Evolutionary conservation across 2,329 filamentous ascomycete genomes (phyloP).

Genomic region (Epichloe hybrida): DNA sequence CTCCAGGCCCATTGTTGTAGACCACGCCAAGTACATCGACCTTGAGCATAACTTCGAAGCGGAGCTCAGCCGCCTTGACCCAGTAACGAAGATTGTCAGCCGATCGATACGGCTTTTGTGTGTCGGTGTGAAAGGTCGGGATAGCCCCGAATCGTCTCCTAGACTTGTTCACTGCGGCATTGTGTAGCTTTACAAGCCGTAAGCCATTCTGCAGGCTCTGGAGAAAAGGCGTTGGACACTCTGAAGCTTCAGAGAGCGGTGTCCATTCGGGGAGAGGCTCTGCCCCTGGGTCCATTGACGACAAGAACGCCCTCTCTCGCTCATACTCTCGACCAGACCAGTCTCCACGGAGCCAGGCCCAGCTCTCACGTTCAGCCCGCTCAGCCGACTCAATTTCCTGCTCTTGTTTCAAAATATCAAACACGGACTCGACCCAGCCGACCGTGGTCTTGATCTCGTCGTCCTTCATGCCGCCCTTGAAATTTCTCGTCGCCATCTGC

Average conservation of each 20-base stretch:
- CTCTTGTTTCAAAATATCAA: conserved; percentile 62
- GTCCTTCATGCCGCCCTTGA: conserved; percentile 65
- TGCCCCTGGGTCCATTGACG: conserved; percentile 52
- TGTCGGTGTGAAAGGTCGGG: conserved; percentile 79
- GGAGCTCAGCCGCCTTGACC: conserved; percentile 87
- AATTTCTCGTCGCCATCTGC: conserved; percentile 78
- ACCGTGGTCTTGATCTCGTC: conserved; percentile 67
- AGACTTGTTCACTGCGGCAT: conserved; percentile 73
- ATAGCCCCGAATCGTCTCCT: conserved; percentile 81
- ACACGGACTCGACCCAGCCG: conserved; percentile 68
- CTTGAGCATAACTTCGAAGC: conserved; percentile 77
- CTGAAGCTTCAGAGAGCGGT: conserved; percentile 25
- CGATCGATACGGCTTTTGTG: conserved; percentile 82
- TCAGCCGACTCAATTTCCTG: conserved; percentile 65
- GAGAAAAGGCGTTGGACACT: conserved; percentile 62
- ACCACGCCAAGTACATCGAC: conserved; percentile 82
- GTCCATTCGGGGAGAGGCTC: conserved; percentile 56
- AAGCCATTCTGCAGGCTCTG: conserved; percentile 63
- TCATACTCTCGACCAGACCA: conserved; percentile 66
- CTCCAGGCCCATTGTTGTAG: conserved; percentile 52
- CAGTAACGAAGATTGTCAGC: conserved; percentile 93
- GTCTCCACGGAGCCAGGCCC: conserved; percentile 68
- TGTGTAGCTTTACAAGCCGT: conserved; percentile 75
- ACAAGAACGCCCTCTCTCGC: conserved; percentile 69
- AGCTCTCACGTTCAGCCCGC: conserved; percentile 52